These are phyloP conservation scores for Podaxis sp. DNA, from an alignment of 768 basidiomycete species.

Conservation along the genomic window DNA sequence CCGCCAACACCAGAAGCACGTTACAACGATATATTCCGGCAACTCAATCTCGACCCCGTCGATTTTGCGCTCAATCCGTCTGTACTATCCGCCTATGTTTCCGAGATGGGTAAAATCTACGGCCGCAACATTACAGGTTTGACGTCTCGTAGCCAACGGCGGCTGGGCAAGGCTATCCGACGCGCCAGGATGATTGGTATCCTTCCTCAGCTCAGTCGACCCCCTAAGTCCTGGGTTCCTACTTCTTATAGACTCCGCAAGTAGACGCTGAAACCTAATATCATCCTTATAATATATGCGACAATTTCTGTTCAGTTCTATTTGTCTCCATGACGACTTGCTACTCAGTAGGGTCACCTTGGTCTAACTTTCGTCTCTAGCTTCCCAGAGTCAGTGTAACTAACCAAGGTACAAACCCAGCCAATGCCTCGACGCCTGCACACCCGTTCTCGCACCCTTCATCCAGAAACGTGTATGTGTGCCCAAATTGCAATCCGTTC, in stretches of 20 bases:
- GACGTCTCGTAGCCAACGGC: constrained; percentile 75
- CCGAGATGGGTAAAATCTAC: constrained; percentile 79
- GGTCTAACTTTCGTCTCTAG: background rate
- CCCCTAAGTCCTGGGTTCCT: constrained; percentile 1
- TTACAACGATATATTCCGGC: constrained; percentile 62
- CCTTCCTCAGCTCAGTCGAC: constrained; percentile 53
- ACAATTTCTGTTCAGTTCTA: background rate
- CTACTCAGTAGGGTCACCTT: background rate
- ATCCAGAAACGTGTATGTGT: background rate
- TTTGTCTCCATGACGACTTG: background rate
- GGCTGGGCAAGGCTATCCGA: constrained; percentile 79
- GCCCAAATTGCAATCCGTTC: background rate
- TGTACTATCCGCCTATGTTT: constrained; percentile 54
- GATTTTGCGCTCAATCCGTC: constrained; percentile 57
- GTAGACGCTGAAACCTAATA: background rate
- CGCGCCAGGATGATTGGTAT: constrained; percentile 91
- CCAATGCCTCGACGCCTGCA: background rate
- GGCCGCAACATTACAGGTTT: constrained; percentile 65
- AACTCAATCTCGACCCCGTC: constrained; percentile 70
- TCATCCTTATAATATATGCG: background rate
- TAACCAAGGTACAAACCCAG: background rate
- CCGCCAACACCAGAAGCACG: constrained; percentile 53
- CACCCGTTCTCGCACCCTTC: background rate
- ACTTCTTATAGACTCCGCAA: background rate
- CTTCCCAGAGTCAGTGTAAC: background rate